A percentile compares a stretch with the other conserved stretches of the same genome.
Conservation (phyloP, 1,139 yeast genomes). For the Yamadazyma friedrichii region DNA sequence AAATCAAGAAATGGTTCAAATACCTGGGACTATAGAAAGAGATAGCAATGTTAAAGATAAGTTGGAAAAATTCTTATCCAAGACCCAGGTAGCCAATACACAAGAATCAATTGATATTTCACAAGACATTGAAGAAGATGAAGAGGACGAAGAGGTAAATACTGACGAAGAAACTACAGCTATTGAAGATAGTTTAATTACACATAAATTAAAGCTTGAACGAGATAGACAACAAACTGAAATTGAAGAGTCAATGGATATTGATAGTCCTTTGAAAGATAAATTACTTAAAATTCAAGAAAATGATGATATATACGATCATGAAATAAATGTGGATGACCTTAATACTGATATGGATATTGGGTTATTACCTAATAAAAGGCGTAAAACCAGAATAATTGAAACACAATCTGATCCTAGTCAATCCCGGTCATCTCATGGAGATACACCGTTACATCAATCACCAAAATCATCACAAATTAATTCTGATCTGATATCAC, state of each 20-base stretch:
- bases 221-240: neutral
- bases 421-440: neutral
- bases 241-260: neutral
- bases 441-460: neutral
- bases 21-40: constrained; percentile 17
- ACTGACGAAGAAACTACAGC: constrained; percentile 20
- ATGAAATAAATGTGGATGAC: neutral
- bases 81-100: constrained; percentile 18
- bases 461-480: neutral
- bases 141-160: constrained; percentile 8
- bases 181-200: constrained; percentile 16
- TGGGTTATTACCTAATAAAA: constrained; percentile 5
- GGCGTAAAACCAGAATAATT: constrained; percentile 6
- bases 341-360: constrained; percentile 15
- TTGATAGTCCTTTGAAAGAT: constrained; percentile 9
- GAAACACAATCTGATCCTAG: constrained; percentile 6
- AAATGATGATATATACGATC: neutral
- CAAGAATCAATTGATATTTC: constrained; percentile 12
- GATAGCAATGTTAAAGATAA: neutral
- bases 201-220: constrained; percentile 10
- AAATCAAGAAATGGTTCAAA: constrained; percentile 10
- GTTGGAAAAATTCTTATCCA: constrained; percentile 3
- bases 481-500: constrained; percentile 1
- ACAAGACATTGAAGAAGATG: neutral
- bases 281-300: neutral